Evolutionary conservation across 257 asterid genomes (phyloP), one percentile per base, ranked within the genome.

Genomic region (Ilex aquifolium): DNA sequence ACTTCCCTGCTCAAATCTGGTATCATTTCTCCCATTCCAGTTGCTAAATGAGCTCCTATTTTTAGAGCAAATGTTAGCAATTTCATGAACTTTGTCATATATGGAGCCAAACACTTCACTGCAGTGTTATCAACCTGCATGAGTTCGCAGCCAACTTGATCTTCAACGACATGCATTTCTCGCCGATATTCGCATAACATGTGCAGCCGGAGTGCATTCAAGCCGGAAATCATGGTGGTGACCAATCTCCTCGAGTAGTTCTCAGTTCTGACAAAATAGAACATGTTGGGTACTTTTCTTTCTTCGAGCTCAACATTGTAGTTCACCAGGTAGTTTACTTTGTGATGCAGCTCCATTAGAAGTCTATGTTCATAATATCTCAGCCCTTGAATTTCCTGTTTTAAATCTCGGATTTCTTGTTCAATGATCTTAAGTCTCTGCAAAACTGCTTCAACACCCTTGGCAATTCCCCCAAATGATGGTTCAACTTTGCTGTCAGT

Each of bases 11-110:
- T 85, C 21, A 90, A 78, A 80, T 90, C 97, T 57, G 97, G 97
- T 73, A 90, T 90, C 88, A 90, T 68, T 59, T 79, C 86, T 40
- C 96, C 96, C 97, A 90, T 90, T 12, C 97, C 97, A 56, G 66
- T 89, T 60, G 96, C 96, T 61, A 90, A 70, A 66, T 90, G 97
- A 31, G 97, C 97, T 62, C 97, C 96, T 27, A 90, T 85, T 69
- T 90, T 88, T 39, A 90, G 86, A 31, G 97, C 96, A 74, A 90
- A 87, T 17, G 97, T 87, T 40, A 90, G 36, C 39, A 90, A 84
- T 72, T 73, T 87, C 96, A 85, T 80, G 80, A 88, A 88, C 50
- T 80, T 84, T 11, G 71, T 85, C 89, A 82, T 69, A 29, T 88
- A 83, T 0, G 95, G 96, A 52, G 96, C 91, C 36, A 91, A 70